Base-by-base conservation (phyloP, 371 early-diverging fungal species). In the Mortierella sp. region DNA sequence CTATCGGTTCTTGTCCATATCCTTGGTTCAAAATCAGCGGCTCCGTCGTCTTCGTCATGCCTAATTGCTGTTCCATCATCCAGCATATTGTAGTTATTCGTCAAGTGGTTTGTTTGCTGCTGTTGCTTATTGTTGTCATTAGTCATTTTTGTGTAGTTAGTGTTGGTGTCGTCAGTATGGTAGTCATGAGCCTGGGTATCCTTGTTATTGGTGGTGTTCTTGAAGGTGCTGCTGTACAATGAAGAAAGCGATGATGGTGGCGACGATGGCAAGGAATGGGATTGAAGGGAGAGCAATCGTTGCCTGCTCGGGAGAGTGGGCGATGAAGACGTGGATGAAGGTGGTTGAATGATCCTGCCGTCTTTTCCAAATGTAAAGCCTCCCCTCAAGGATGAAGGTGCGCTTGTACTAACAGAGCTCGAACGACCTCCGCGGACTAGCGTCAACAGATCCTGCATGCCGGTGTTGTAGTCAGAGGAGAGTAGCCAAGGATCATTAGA, bases 361-460 rank as follows among this genome's bases (percentile, higher is more conserved):
- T 78, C 78, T 47, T 69, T 73, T 30, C 78, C 78, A 55, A 66
- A 63, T 5, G 58, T 66, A 22, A 71, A 52, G 0, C 79, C 79
- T 12, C 70, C 51, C n/a, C 74, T 60, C 37, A 67, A 8, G 20
- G 80, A 72, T 3, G 80, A 75, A 30, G 80, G 71, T 16, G 79
- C 58, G 45, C 75, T 68, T 10, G 71, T 71, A 69, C 76, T 72
- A 49, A 81, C 68, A 28, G 83, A 81, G 18, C 83, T 81, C 22
- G 83, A 75, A 9, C 83, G 83, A 18, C 83, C 83, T 57, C 73
- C 83, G 39, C 83, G 83, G 32, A 81, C 83, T 11, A 81, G 47
- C 20, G 76, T 76, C 67, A 81, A 47, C 32, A 81, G 40, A 61
- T 76, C 83, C 55, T 81, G 76, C 83, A 81, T 81, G 26, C 76